Conservation (phyloP, 2,329 filamentous ascomycete genomes). For the Rhynchosporium graminicola region DNA sequence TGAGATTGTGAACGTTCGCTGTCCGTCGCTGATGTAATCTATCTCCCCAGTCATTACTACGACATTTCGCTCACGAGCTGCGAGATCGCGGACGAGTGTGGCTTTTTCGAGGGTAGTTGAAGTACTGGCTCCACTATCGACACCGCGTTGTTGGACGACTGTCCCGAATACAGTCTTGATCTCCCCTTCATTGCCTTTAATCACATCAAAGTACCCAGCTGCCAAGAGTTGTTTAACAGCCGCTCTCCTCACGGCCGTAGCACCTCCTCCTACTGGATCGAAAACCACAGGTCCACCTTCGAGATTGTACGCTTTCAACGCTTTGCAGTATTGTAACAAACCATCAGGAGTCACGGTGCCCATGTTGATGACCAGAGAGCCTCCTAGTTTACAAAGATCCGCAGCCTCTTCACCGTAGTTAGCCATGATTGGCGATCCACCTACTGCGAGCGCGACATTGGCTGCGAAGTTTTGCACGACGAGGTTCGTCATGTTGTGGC, state of each 20-base stretch:
- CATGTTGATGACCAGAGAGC: slow-evolving; percentile 90
- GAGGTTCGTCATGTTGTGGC: slow-evolving; percentile 96
- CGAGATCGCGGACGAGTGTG: slow-evolving; percentile 64
- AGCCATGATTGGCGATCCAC: slow-evolving; percentile 92
- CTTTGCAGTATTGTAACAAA: slow-evolving; percentile 69
- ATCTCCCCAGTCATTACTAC: slow-evolving; percentile 79
- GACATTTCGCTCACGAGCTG: slow-evolving; percentile 66
- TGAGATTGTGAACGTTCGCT: slow-evolving; percentile 62
- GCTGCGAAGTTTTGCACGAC: slow-evolving; percentile 95
- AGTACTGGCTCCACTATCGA: slow-evolving; percentile 70
- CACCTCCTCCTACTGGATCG: slow-evolving; percentile 89
- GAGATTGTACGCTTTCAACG: slow-evolving; percentile 78
- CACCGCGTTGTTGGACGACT: slow-evolving; percentile 71
- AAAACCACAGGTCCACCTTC: slow-evolving; percentile 75
- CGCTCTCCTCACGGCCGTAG: slow-evolving; percentile 70
- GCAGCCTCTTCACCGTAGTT: slow-evolving; percentile 79
- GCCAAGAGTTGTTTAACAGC: slow-evolving; percentile 72
- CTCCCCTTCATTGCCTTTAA: slow-evolving; percentile 94
- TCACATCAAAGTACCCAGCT: slow-evolving; percentile 77
- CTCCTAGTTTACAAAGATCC: slow-evolving; percentile 76
- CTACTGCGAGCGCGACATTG: slow-evolving; percentile 82
- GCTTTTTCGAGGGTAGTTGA: slow-evolving; percentile 57
- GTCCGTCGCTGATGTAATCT: slow-evolving; percentile 78
- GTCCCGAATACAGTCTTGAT: slow-evolving; percentile 70
- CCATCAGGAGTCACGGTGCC: slow-evolving; percentile 81